Percentiles rank a stretch among this genome's conserved stretches.
These are phyloP conservation scores for Camellia granthamiana DNA, from an alignment of 148 eudicot species.

Conservation along the genomic window DNA sequence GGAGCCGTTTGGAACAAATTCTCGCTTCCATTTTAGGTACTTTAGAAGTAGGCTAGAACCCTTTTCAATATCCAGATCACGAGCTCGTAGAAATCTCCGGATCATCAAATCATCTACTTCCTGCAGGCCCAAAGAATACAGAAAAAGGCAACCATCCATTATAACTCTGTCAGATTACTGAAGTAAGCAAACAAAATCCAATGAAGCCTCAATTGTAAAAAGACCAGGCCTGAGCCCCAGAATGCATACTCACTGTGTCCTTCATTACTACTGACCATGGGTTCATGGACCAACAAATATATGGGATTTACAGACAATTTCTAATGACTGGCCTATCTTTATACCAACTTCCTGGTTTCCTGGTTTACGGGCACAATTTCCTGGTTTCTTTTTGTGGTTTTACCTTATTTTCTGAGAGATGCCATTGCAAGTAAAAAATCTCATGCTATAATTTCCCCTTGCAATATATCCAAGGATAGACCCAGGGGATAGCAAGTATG, in stretches of 20 bases:
- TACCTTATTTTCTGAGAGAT: not conserved
- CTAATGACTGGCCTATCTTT: not conserved
- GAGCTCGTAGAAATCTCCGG: conserved; percentile 65
- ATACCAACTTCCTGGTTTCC: not conserved
- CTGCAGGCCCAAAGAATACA: conserved; percentile 24
- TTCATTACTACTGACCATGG: not conserved
- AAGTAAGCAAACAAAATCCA: not conserved
- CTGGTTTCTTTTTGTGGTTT: not conserved
- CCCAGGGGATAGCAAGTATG: no score
- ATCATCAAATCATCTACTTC: conserved; percentile 55
- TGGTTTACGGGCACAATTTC: not conserved
- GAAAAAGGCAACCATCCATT: not conserved
- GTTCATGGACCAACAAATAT: not conserved
- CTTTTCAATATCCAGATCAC: conserved; percentile 58
- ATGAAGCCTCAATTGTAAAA: not conserved
- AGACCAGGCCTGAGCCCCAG: conserved; percentile 7
- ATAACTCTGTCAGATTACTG: not conserved
- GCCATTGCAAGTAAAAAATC: not conserved
- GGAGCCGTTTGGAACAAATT: conserved; percentile 52
- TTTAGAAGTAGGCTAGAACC: conserved; percentile 47
- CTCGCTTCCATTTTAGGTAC: conserved; percentile 56
- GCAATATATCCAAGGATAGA: not conserved
- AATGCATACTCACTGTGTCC: not conserved
- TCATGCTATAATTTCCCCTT: not conserved
- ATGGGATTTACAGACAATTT: not conserved